These are phyloP conservation scores for Fusarium subglutinans DNA, from an alignment of 2,329 filamentous ascomycete genomes.

Conservation along the genomic window DNA sequence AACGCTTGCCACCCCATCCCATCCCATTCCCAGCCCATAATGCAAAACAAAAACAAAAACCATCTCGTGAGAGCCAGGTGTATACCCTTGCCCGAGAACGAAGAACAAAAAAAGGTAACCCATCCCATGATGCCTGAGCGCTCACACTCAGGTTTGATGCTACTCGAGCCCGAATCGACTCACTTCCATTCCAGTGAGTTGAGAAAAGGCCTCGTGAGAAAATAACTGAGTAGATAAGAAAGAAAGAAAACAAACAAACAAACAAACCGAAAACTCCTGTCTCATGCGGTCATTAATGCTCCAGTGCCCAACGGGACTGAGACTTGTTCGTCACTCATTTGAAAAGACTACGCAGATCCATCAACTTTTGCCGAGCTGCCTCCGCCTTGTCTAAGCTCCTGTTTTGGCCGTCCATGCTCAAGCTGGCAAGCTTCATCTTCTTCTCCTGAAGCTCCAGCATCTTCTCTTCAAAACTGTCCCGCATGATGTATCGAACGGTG, in stretches of 20 bases:
- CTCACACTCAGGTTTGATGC: slow-evolving; percentile 28
- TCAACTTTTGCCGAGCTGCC: slow-evolving; percentile 68
- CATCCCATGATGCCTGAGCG: slow-evolving; percentile 29
- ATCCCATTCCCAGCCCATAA: slow-evolving; percentile 13
- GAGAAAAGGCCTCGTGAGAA: slow-evolving; percentile 33
- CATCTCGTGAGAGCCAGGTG: slow-evolving; percentile 45
- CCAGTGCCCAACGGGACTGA: slow-evolving; percentile 11
- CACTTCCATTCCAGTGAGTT: slow-evolving; percentile 25
- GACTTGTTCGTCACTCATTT: slow-evolving; percentile 50
- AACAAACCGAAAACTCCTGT: slow-evolving; percentile 35
- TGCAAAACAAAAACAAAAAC: slow-evolving; percentile 20
- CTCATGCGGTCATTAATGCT: slow-evolving; percentile 28
- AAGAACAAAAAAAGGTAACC: slow-evolving; percentile 18
- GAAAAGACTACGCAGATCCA: slow-evolving; percentile 68
- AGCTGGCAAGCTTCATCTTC: slow-evolving; percentile 89
- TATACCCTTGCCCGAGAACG: slow-evolving; percentile 25
- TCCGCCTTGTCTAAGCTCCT: slow-evolving; percentile 61
- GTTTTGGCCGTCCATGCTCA: slow-evolving; percentile 79
- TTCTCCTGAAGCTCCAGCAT: slow-evolving; percentile 90
- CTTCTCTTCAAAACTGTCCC: slow-evolving; percentile 90
- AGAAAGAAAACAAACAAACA: background rate
- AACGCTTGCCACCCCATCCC: slow-evolving; percentile 27
- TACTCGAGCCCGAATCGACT: slow-evolving; percentile 27
- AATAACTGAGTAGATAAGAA: slow-evolving; percentile 42
- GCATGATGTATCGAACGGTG: slow-evolving; percentile 92